phyloP scores from a whole-genome alignment of 2,329 filamentous ascomycete species.

The Atkinsonella hypoxylon region DNA sequence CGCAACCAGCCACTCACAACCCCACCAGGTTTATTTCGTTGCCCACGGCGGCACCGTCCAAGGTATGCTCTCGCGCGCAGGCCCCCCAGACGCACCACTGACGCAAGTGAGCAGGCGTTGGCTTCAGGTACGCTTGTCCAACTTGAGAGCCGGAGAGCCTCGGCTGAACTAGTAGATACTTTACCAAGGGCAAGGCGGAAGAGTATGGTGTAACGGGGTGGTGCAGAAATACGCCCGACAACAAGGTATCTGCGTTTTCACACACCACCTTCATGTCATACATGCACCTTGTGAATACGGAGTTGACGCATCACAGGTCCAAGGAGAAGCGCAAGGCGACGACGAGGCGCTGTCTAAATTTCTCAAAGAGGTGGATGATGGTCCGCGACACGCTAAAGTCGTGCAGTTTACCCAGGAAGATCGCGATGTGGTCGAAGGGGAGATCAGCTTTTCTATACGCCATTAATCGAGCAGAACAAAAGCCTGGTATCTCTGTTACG shows the following conservation, averaged over 20 bases:
- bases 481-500: not conserved
- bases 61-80: slow-evolving; percentile 33
- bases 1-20: not conserved
- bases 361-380: slow-evolving; percentile 61
- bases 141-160: not conserved
- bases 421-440: slow-evolving; percentile 52
- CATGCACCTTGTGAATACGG: not conserved
- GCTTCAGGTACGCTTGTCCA: slow-evolving; percentile 32
- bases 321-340: slow-evolving; percentile 77
- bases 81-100: slow-evolving; percentile 8
- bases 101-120: slow-evolving; percentile 34
- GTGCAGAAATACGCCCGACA: slow-evolving; percentile 46
- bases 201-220: slow-evolving; percentile 44
- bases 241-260: slow-evolving; percentile 30
- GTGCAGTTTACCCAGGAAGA: slow-evolving; percentile 60
- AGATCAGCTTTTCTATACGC: slow-evolving; percentile 52
- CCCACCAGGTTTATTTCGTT: slow-evolving; percentile 43
- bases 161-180: slow-evolving; percentile 29
- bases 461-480: slow-evolving; percentile 14
- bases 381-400: slow-evolving; percentile 62
- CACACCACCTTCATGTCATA: not conserved
- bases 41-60: slow-evolving; percentile 56
- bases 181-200: slow-evolving; percentile 38
- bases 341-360: slow-evolving; percentile 54
- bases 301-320: slow-evolving; percentile 45